Evolutionary conservation across 1,284 basidiomycete genomes (phyloP).

Genomic region (Apiotrichum akiyoshidainum): DNA sequence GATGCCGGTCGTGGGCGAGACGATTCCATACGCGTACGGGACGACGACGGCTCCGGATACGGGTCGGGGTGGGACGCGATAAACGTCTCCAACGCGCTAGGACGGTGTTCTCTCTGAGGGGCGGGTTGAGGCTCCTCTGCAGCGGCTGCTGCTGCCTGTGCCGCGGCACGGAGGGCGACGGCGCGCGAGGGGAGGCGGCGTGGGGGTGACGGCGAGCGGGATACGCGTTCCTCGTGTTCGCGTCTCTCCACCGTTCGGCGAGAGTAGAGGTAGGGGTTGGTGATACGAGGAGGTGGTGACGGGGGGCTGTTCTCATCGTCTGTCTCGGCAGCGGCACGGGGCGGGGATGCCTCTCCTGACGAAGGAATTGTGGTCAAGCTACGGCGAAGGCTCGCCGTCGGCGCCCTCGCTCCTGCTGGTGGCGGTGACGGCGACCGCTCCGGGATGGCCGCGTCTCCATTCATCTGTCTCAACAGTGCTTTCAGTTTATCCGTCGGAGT

Average conservation of each 20-base stretch:
- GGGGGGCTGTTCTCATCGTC: slow-evolving; percentile 35
- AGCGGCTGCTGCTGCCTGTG: neutral
- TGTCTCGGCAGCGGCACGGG: slow-evolving; percentile 4
- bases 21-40: slow-evolving; percentile 8
- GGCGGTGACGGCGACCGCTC: neutral
- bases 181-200: slow-evolving; percentile 25
- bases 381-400: neutral
- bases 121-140: neutral
- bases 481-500: slow-evolving; percentile 20
- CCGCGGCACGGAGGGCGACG: slow-evolving; percentile 22
- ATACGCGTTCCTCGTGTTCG: neutral
- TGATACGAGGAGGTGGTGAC: slow-evolving; percentile 38
- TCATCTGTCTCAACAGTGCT: slow-evolving; percentile 18
- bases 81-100: slow-evolving; percentile 30
- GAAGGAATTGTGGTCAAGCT: neutral
- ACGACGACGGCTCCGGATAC: slow-evolving; percentile 12
- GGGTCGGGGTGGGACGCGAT: slow-evolving; percentile 22
- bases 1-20: slow-evolving; percentile 15
- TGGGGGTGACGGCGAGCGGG: slow-evolving; percentile 1
- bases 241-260: slow-evolving; percentile 3
- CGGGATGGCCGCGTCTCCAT: slow-evolving; percentile 10
- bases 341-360: neutral
- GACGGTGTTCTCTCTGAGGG: slow-evolving; percentile 9
- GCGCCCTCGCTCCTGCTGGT: neutral
- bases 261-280: slow-evolving; percentile 33